phyloP scores from a whole-genome alignment of 1,139 yeast species.

The Blastobotrys illinoisensis region DNA sequence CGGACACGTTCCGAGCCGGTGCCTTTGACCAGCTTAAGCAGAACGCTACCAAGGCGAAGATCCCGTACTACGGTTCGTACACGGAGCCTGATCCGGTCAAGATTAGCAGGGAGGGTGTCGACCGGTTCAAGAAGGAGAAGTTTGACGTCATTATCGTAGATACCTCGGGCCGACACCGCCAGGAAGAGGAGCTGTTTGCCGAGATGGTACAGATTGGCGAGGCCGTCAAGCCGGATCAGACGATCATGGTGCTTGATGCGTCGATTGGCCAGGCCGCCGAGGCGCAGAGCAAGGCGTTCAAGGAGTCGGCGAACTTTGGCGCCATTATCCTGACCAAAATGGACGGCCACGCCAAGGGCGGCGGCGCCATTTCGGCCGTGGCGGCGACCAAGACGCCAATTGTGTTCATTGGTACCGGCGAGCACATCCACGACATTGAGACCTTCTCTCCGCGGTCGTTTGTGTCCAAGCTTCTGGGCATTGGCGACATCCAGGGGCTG shows the following conservation, averaged over 20 bases:
- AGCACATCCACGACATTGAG: conserved; percentile 90
- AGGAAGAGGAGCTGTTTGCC: conserved; percentile 82
- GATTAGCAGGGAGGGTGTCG: conserved; percentile 89
- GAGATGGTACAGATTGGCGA: conserved; percentile 93
- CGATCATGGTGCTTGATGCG: conserved; percentile 96
- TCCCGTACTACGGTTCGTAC: conserved; percentile 92
- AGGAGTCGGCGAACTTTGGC: conserved; percentile 89
- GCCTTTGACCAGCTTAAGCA: conserved; percentile 98
- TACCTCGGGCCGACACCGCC: conserved; percentile 97
- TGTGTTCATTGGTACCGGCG: conserved; percentile 96
- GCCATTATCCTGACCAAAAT: conserved; percentile 91
- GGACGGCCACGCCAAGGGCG: conserved; percentile 99
- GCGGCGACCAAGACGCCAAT: conserved; percentile 98
- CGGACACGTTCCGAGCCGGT: conserved; percentile 99
- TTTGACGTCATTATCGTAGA: conserved; percentile 94
- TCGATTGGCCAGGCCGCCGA: conserved; percentile 98
- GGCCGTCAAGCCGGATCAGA: conserved; percentile 84
- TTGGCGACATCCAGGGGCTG: conserved; percentile 90
- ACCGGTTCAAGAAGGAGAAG: conserved; percentile 81
- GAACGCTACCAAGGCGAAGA: conserved; percentile 90
- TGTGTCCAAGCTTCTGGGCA: conserved; percentile 83
- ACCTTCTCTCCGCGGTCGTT: conserved; percentile 86
- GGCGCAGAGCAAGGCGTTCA: conserved; percentile 88
- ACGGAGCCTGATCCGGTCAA: conserved; percentile 94
- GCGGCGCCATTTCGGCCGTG: conserved; percentile 98